Evolutionary conservation across 108 stramenopile species (phyloP), one percentile per base, ranked within the genome.

Genomic region (Aurantiochytrium sp.): DNA sequence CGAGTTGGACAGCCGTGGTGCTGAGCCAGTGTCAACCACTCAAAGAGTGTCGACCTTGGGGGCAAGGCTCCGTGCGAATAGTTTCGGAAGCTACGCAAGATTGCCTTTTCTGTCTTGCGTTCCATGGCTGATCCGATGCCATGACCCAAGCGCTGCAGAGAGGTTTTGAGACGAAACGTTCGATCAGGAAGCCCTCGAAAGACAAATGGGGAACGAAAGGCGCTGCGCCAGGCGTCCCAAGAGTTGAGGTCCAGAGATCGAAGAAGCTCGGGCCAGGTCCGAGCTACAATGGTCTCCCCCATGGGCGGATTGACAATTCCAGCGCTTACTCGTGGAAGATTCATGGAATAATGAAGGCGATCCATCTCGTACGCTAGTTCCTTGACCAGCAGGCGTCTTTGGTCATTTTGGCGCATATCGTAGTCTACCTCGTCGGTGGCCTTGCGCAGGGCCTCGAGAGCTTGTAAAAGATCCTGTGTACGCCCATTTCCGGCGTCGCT

Each of bases 1-100:
- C 76, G 76, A 0, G 76, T 83, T 8, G 76, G 76, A 23, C 76
- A 83, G 12, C 76, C 76, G 51, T 83, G 76, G 28, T 83, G 76
- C 76, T 83, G 76, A 12, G 76, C 76, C 45, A 83, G 4, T 1
- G 76, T 83, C 18, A 83, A 4, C 76, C 76, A 83, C 51, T 83
- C 76, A 23, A 83, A 83, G 6, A 83, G 23, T 12, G 19, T 23
- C 49, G 49, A 53, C 51, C 12, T 53, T n/a, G 49, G 18, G 28
- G 45, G 49, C 49, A 83, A 16, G 23, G 49, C 51, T 0, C 76
- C 76, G 51, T 83, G 76, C n/a, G 49, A 83, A 4, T 83, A 83
- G 76, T 83, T 83, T 6, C 45, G 45, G 51, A 83, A 83, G 25
- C 49, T 53, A 12, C 76, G 76, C 45, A 83, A 16, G 51, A 83